Evolutionary conservation across 2,329 filamentous ascomycete genomes (phyloP).

Genomic region (Beauveria sp.): DNA sequence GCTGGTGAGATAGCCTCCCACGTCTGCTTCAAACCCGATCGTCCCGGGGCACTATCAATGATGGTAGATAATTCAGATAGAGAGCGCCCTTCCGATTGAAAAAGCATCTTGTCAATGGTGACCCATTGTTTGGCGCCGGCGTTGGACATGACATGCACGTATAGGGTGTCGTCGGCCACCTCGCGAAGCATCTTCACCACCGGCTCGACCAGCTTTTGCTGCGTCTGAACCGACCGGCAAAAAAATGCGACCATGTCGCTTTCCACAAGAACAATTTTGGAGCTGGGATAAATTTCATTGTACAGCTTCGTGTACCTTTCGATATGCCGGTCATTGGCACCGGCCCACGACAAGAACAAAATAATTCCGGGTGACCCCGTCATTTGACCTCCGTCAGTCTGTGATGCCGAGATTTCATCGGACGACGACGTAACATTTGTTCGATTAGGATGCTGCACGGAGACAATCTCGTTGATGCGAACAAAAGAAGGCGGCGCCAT

Average conservation of each 20-base stretch:
- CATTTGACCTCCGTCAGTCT: not conserved
- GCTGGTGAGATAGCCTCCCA: not conserved
- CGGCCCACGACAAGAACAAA: not conserved
- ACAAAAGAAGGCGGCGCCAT: not conserved
- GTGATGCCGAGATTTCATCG: not conserved
- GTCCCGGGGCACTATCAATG: not conserved
- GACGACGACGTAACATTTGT: not conserved
- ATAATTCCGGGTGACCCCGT: not conserved
- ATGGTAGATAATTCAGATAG: not conserved
- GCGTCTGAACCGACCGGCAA: not conserved
- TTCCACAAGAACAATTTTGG: not conserved
- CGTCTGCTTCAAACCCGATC: not conserved
- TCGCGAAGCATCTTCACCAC: not conserved
- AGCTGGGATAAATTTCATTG: not conserved
- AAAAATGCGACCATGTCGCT: not conserved
- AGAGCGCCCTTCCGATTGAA: not conserved
- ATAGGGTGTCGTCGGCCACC: not conserved
- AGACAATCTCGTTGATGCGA: not conserved
- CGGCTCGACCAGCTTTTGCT: not conserved
- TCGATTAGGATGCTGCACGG: not conserved
- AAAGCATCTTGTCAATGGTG: not conserved
- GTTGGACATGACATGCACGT: not conserved
- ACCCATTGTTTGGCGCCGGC: not conserved
- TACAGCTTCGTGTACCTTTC: not conserved
- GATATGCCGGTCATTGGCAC: not conserved